Percentiles rank a stretch among this genome's conserved stretches.
phyloP scores from a whole-genome alignment of 2,329 filamentous ascomycete species.

The Phaeosphaeriaceae sp. region DNA sequence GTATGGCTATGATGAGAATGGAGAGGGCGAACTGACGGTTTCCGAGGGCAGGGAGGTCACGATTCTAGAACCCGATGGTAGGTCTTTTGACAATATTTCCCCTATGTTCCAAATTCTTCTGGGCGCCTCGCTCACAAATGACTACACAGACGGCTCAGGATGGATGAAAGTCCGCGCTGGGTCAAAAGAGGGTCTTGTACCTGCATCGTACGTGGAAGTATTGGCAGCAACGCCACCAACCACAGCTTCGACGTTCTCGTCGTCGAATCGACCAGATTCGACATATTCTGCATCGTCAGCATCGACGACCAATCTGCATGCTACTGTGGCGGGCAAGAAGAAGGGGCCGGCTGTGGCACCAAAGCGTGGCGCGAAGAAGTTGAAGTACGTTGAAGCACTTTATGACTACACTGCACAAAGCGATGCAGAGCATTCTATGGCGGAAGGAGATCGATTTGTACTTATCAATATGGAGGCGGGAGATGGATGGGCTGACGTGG shows the following conservation, averaged over 20 bases:
- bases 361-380: conserved; percentile 87
- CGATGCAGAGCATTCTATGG: conserved; percentile 88
- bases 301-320: conserved; percentile 63
- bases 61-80: conserved; percentile 88
- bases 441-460: conserved; percentile 89
- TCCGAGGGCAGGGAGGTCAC: conserved; percentile 78
- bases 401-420: conserved; percentile 91
- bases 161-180: conserved; percentile 86
- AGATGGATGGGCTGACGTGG: conserved; percentile 97
- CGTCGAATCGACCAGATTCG: conserved; percentile 57
- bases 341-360: conserved; percentile 93
- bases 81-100: conserved; percentile 45
- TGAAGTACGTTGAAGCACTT: conserved; percentile 89
- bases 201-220: conserved; percentile 82
- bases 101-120: conserved; percentile 22
- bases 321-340: conserved; percentile 67
- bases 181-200: conserved; percentile 82
- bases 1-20: conserved; percentile 82
- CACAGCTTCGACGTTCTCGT: conserved; percentile 36
- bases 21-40: conserved; percentile 81
- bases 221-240: conserved; percentile 50
- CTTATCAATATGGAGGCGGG: conserved; percentile 86
- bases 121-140: conserved; percentile 24
- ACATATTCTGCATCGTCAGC: conserved; percentile 80
- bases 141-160: conserved; percentile 77